Conservation (phyloP, 192 early-diverging fungal genomes). For the Dimargaris cristalligena region DNA sequence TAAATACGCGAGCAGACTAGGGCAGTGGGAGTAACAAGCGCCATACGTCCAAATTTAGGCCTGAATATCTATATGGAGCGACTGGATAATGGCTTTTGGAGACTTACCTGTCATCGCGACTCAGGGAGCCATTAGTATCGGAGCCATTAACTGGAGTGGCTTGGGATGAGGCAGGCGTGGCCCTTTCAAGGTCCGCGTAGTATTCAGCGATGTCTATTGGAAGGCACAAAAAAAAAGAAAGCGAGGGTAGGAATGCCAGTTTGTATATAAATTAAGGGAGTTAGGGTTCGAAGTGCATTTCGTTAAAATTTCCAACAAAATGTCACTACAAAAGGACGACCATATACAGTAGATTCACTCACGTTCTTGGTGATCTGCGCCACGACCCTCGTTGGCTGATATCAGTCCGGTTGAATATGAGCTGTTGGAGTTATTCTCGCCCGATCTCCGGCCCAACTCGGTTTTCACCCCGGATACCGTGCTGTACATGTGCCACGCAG, state of each 20-base stretch:
- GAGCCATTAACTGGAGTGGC: neutral
- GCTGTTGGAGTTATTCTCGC: neutral
- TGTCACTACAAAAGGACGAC: neutral
- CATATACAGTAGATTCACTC: neutral
- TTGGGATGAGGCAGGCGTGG: neutral
- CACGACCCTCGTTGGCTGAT: neutral
- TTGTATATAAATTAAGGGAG: neutral
- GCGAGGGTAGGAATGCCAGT: neutral
- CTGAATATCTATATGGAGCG: neutral
- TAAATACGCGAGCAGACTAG: too few relatives aligned
- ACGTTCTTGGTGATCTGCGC: neutral
- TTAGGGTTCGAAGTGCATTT: neutral
- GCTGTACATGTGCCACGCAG: slow-evolving; percentile 60
- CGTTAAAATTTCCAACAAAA: neutral
- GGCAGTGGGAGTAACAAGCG: too few relatives aligned
- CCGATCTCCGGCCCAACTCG: slow-evolving; percentile 15
- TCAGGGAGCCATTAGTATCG: neutral
- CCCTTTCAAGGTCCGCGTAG: neutral
- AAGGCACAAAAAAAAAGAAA: neutral
- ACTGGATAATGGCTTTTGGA: neutral
- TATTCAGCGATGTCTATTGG: neutral
- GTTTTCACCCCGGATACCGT: slow-evolving; percentile 45
- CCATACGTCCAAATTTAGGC: neutral
- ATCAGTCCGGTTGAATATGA: neutral
- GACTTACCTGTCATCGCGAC: neutral